Conservation (phyloP, 345 rosid genomes). For the Combretum micranthum region DNA sequence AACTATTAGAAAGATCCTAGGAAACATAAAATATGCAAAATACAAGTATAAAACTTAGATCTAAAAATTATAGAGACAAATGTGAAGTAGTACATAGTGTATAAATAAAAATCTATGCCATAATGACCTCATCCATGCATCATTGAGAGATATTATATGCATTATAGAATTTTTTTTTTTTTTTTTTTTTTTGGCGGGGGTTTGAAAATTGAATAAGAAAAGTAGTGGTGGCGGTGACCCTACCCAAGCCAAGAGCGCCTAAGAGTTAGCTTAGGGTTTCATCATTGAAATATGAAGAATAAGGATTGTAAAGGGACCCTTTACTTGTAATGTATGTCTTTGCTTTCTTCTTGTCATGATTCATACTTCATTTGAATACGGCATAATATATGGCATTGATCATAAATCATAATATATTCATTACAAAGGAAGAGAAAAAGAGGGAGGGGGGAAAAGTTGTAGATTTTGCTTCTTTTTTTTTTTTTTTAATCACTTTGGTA, state of each 20-base stretch:
- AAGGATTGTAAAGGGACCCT: slow-evolving; percentile 14
- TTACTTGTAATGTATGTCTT: slow-evolving; percentile 2
- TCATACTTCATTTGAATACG: slow-evolving; percentile 2
- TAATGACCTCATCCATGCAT: slow-evolving; percentile 22
- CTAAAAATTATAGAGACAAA: no score
- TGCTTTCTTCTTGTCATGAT: slow-evolving; percentile 20
- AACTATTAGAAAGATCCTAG: no score
- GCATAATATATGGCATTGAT: no score
- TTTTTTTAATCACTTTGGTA: no score
- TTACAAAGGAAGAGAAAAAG: no score
- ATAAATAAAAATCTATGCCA: slow-evolving; percentile 10
- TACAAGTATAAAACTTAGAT: no score
- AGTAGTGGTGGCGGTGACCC: background rate
- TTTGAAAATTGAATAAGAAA: slow-evolving; percentile 1
- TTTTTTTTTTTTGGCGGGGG: no score
- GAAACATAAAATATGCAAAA: no score
- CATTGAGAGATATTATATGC: slow-evolving; percentile 4
- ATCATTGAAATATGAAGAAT: slow-evolving; percentile 21
- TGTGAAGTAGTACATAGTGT: no score
- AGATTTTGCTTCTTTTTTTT: no score
- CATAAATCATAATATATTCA: no score
- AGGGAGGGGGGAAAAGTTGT: no score
- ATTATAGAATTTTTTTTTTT: background rate
- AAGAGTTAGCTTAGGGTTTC: slow-evolving; percentile 7
- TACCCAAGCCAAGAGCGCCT: background rate